These are phyloP conservation scores for Auricularia auricula-judae DNA, from an alignment of 768 basidiomycete species.

Conservation along the genomic window DNA sequence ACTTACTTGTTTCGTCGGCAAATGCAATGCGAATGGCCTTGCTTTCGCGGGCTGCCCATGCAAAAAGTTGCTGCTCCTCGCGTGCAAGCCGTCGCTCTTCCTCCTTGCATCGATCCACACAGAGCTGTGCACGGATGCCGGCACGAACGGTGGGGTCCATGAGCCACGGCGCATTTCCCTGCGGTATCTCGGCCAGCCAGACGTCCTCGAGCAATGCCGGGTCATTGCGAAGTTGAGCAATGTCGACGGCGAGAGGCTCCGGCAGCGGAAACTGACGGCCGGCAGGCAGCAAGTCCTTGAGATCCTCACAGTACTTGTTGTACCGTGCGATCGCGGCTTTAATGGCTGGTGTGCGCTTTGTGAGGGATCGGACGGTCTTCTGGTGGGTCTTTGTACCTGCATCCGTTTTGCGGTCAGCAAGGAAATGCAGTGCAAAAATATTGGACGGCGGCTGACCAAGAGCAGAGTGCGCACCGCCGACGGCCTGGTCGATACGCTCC, in stretches of 20 bases:
- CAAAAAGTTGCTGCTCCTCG: too few relatives aligned
- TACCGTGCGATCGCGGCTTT: not conserved
- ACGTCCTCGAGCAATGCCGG: not conserved
- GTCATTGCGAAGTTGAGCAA: not conserved
- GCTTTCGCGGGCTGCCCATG: too few relatives aligned
- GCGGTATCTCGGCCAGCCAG: not conserved
- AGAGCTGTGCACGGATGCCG: not conserved
- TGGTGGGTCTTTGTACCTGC: not conserved
- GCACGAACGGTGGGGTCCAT: not conserved
- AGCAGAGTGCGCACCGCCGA: not conserved
- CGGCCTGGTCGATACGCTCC: not conserved
- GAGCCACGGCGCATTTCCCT: not conserved
- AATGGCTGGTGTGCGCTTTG: not conserved
- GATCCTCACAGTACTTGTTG: not conserved
- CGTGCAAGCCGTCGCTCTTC: not conserved
- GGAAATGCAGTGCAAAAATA: not conserved
- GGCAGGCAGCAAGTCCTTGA: not conserved
- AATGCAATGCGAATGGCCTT: too few relatives aligned
- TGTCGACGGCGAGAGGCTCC: not conserved
- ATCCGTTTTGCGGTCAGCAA: not conserved
- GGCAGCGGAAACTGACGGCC: not conserved
- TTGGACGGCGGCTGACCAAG: not conserved
- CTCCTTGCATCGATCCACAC: not conserved
- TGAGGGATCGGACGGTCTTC: not conserved
- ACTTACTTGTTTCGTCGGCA: too few relatives aligned